phyloP scores from a whole-genome alignment of 305 asterid genomes.

The Rubia balearica region DNA sequence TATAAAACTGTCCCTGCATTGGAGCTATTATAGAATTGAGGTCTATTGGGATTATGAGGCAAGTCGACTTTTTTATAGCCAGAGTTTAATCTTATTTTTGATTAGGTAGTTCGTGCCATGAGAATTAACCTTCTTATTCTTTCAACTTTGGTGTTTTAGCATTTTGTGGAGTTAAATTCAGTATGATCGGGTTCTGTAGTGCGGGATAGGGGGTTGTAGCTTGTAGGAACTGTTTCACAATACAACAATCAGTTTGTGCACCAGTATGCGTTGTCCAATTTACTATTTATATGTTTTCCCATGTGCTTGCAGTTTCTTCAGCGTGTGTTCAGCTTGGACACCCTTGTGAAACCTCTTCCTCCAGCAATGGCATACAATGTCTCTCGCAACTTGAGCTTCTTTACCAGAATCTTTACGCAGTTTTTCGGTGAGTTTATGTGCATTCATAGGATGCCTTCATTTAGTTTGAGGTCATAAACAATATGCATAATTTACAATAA shows the following conservation, averaged over 20 bases:
- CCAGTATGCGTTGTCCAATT: background rate
- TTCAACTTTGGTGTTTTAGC: background rate
- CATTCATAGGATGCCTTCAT: background rate
- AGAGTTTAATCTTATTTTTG: background rate
- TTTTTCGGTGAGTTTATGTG: conserved; percentile 56
- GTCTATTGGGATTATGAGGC: background rate
- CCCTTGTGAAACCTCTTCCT: conserved; percentile 89
- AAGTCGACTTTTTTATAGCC: background rate
- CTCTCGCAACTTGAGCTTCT: conserved; percentile 79
- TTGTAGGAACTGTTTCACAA: background rate
- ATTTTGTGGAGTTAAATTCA: background rate
- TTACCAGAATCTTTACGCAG: conserved; percentile 89
- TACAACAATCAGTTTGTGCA: background rate
- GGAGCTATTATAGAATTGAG: background rate
- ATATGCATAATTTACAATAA: background rate
- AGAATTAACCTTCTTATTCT: background rate
- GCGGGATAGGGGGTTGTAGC: background rate
- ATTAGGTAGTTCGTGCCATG: background rate
- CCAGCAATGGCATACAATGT: conserved; percentile 71
- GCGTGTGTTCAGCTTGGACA: conserved; percentile 78
- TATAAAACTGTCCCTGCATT: background rate
- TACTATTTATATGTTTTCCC: background rate
- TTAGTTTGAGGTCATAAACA: background rate
- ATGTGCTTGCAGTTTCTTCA: conserved; percentile 70
- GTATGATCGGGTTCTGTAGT: background rate